Base-by-base conservation (phyloP, 345 rosid genomes). In the Raphanus sativus region DNA sequence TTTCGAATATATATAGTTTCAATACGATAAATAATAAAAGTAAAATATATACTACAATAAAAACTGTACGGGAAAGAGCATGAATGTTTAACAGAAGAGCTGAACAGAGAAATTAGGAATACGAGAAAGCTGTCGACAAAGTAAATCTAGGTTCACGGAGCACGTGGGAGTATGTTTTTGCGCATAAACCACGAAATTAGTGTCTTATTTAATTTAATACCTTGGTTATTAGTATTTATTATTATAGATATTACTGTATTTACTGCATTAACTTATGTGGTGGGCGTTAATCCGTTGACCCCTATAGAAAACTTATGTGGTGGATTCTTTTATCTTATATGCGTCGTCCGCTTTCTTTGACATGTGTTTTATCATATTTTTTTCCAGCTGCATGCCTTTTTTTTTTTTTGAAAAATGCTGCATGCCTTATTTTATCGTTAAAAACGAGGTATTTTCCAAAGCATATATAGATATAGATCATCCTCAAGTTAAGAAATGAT, bases 131-230 rank as follows among this genome's bases (percentile, higher is more conserved):
- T 77, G 66, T 24, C 62, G 81, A 80, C 75, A 72, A 72, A 76
- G 77, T 77, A 21, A 54, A 82, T 71, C 77, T 87, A 28, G 87
- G 73, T 38, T 61, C 9, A 12, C 32, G 82, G 73, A 82, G 82
- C 86, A 85, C 87, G 85, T 87, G 90, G 84, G 77, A 29, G 5
- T 75, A 45, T 61, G 17, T 24, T 29, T 77, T 32, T 58, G 16
- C 54, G 3, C 65, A 42, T 58, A 13, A n/a, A 50, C 59, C 70
- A 71, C 71, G 34, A 69, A 26, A 65, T 65, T 55, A 70, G 48
- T 55, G 71, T 70, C 45, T 17, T 24, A 2, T 11, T 69, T 25
- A 24, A 29, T 9, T 50, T 26, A 38, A 12, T 29, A 6, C 56
- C 2, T 42, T 11, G 12, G 9, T 52, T 52, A 52, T 65, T 36